Evolutionary conservation across 1,139 yeast species (phyloP), one percentile per base, ranked within the genome.

Genomic region (Kluyveromyces sp.): DNA sequence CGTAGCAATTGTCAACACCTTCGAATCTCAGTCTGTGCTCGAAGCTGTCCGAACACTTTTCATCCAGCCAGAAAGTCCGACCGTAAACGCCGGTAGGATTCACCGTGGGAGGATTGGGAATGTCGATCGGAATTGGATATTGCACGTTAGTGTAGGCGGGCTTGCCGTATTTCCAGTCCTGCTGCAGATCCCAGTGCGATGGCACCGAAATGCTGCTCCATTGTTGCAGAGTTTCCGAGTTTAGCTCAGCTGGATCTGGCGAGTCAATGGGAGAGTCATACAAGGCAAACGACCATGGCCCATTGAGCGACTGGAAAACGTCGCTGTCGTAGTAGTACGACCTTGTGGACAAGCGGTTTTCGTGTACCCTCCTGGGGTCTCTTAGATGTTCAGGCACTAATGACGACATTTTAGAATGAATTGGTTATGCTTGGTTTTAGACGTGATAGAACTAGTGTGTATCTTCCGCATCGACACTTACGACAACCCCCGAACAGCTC

Each of bases 1-100:
- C 39, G 22, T 16, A 36, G 28, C 39, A 16, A 29, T 36, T 36
- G 31, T 36, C 39, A 16, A 36, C 39, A 36, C 39, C 39, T 25
- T 36, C 39, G 22, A 36, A 36, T 36, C 39, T 36, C 18, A 36
- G 11, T 28, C 39, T 25, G 33, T 36, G 22, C 22, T 29, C 15
- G 33, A 16, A 16, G 33, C 18, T 12, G 33, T 22, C 18, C 18
- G 13, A 15, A 12, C 19, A 36, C 12, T 25, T 36, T 33, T n/a
- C 12, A 30, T 30, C 33, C 13, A 30, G 13, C 13, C 13, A n/a
- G 13, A 30, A 30, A 30, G 33, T 30, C 4, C 39, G 15, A 16
- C 22, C 18, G 12, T 36, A 36, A 12, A 36, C 33, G 13, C 39
- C 39, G n/a, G 39, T 36, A 15, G 39, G 39, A 26, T 36, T 36